Base-by-base conservation (phyloP, 2,329 filamentous ascomycete species). In the Nemania sp. region DNA sequence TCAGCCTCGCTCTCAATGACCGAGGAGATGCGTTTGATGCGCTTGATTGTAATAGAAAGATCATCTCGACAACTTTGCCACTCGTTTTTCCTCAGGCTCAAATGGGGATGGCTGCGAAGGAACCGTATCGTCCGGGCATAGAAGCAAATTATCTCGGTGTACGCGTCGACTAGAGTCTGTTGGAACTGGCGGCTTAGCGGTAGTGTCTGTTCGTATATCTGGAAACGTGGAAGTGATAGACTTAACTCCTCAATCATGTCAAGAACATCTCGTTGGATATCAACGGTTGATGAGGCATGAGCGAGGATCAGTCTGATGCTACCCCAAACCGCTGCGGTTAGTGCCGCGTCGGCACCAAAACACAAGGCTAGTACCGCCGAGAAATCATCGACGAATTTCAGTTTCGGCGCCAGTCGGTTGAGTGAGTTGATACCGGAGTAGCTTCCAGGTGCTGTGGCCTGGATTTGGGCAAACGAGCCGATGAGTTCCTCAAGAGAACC, bases 131-230 rank as follows among this genome's bases (percentile, higher is more conserved):
- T 67, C 11, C 75, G 73, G 20, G 75, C 75, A 68, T 74, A 78
- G 66, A 79, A 79, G 69, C 75, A 77, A 24, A 77, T 76, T 29
- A 77, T 68, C 60, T 79, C 77, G 13, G 72, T 71, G 63, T 78
- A 77, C 5, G 76, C 77, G 53, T 77, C 77, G 10, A 77, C 57
- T 20, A 78, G 65, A 7, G 76, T 71, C 27, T 56, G 55, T 62
- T 77, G 73, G 41, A 78, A 67, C 29, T 62, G 68, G 22, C 66
- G 67, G 52, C 73, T 70, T 64, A 77, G 70, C 5, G 75, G 75
- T 15, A 77, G 65, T 20, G 70, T 75, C 27, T 71, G 35, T 52
- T 77, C 74, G 54, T 77, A 77, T 15, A 67, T 61, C 26, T 69
- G 71, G 53, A 77, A 74, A 38, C 74, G 66, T 38, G 75, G 76